Evolutionary conservation across 441 rosid genomes (phyloP), one percentile per base, ranked within the genome.

Genomic region (Aquilaria agallochum): DNA sequence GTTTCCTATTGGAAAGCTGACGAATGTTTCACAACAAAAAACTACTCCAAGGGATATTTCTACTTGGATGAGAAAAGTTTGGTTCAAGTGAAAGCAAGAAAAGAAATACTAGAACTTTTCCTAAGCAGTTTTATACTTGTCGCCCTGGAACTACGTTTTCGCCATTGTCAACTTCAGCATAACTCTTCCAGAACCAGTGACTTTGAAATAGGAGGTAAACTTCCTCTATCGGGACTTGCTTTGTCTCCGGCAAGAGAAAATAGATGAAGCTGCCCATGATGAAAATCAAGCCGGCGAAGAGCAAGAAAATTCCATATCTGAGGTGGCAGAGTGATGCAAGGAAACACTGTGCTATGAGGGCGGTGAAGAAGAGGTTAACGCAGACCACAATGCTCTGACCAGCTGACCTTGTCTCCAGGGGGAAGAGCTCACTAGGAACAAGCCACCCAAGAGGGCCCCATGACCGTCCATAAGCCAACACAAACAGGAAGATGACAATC

Each of bases 361-460:
- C 96, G 2, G 98, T 90, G 85, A 86, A 86, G 66, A 93, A 56
- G 56, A 90, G 83, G 82, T 92, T 93, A 46, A 88, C 88, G 11
- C 87, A 83, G 49, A 93, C 94, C 64, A 88, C 97, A 36, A 90
- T 53, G 53, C 97, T 86, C 70, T 84, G 96, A 11, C 96, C 98
- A 1, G 97, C 96, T 6, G 97, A 90, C 63, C 96, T 65, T 0
- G 89, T 90, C 77, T 93, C 97, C 76, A 93, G 62, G 0, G 95
- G 94, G 65, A 89, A 89, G 30, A 89, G 61, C 80, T 92, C 93
- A 31, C 98, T 87, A 9, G 96, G 96, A 48, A 90, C 92, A 45
- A 93, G 78, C 98, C 98, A 90, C 8, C 92, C 98, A 11, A 93
- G 82, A 34, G 96, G 97, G 8, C 98, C 98, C 98, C 98, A 92